These are phyloP conservation scores for sunflower (Helianthus annuus) DNA, from an alignment of 129 eudicot species.

Conservation along the genomic window DNA sequence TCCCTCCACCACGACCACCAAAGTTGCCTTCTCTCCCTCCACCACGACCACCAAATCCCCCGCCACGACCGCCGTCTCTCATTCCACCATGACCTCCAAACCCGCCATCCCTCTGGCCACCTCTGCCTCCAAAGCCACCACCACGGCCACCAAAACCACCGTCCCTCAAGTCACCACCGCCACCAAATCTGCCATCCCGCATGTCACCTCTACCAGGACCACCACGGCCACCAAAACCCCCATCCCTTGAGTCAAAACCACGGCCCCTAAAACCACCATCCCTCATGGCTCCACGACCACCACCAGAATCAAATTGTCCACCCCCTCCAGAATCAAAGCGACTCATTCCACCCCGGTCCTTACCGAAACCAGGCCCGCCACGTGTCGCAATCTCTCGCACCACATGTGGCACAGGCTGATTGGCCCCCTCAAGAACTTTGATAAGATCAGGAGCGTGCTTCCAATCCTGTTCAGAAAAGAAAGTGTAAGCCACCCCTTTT, in stretches of 20 bases:
- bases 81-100: slow-evolving; percentile 76
- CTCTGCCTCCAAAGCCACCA: slow-evolving; percentile 60
- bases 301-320: slow-evolving; percentile 79
- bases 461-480: slow-evolving; percentile 94
- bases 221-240: slow-evolving; percentile 37
- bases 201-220: slow-evolving; percentile 34
- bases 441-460: slow-evolving; percentile 76
- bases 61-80: slow-evolving; percentile 45
- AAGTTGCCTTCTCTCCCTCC: slow-evolving; percentile 16
- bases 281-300: slow-evolving; percentile 67
- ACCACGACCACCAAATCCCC: slow-evolving; percentile 29
- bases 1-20: slow-evolving; percentile 40
- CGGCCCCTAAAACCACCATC: slow-evolving; percentile 51
- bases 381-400: slow-evolving; percentile 80
- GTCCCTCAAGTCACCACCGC: slow-evolving; percentile 66
- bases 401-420: slow-evolving; percentile 77
- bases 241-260: slow-evolving; percentile 36
- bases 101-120: slow-evolving; percentile 71
- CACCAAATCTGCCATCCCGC: slow-evolving; percentile 66
- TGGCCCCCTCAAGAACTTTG: slow-evolving; percentile 88
- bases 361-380: slow-evolving; percentile 70
- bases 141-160: slow-evolving; percentile 48
- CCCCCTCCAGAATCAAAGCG: slow-evolving; percentile 57
- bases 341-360: slow-evolving; percentile 59
- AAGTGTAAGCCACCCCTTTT: slow-evolving; percentile 79